Percentiles rank a stretch among this genome's conserved stretches.
phyloP scores from a whole-genome alignment of 768 basidiomycete species.

The Tricholoma matsutake region DNA sequence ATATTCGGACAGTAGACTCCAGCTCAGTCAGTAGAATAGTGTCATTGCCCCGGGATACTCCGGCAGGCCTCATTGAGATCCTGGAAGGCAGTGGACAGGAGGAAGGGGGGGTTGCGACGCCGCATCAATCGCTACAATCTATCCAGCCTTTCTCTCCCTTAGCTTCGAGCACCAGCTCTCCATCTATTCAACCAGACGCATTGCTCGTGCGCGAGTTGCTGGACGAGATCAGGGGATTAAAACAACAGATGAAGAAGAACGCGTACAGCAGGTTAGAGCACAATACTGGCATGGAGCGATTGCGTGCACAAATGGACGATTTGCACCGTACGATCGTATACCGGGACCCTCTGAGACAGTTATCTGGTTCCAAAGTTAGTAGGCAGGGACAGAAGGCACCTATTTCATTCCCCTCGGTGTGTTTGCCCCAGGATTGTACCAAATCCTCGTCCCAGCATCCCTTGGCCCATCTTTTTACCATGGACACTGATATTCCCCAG shows the following conservation, averaged over 20 bases:
- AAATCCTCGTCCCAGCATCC: background rate
- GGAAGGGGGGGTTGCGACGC: too few species aligned
- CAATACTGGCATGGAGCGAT: background rate
- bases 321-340: background rate
- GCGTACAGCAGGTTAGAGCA: background rate
- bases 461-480: background rate
- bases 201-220: background rate
- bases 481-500: background rate
- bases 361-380: too few species aligned
- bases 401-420: background rate
- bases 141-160: background rate
- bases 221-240: constrained; percentile 4
- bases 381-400: background rate
- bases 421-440: background rate
- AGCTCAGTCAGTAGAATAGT: too few species aligned
- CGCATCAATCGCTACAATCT: background rate
- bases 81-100: background rate
- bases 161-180: background rate
- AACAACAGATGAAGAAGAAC: background rate
- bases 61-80: background rate
- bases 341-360: background rate
- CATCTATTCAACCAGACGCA: background rate
- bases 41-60: too few species aligned
- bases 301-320: constrained; percentile 1
- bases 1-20: too few species aligned